Conservation (phyloP, 495 filamentous ascomycete genomes). For the Bathelium albidoporum region DNA sequence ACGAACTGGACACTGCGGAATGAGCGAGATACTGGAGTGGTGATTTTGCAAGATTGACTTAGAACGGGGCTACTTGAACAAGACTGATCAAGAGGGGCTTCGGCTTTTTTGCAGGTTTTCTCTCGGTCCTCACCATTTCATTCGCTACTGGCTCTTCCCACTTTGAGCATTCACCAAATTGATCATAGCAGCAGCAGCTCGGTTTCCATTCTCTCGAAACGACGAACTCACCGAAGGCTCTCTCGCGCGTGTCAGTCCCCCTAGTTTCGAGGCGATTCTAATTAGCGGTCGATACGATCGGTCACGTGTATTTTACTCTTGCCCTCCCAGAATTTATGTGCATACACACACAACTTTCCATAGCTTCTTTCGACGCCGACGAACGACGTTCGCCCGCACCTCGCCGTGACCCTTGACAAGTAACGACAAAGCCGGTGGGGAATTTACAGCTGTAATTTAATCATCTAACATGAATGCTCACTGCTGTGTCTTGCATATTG, state of each 20-base stretch:
- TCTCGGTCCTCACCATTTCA: background rate
- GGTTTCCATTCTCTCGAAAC: background rate
- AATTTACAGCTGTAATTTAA: background rate
- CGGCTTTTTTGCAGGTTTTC: background rate
- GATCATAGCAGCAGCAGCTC: conserved; percentile 5
- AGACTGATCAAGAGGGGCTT: no score
- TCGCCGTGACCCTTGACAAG: background rate
- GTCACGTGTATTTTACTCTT: background rate
- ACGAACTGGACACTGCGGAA: conserved; percentile 96
- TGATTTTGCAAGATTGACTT: background rate
- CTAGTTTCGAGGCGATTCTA: background rate
- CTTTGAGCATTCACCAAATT: background rate
- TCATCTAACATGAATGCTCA: background rate
- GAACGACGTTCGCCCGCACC: conserved; percentile 1
- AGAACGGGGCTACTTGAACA: background rate
- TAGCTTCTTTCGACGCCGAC: background rate
- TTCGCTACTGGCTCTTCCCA: background rate
- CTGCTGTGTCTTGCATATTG: no score
- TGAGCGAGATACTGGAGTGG: conserved; percentile 30
- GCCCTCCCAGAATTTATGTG: background rate
- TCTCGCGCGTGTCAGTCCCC: background rate
- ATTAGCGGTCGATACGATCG: background rate
- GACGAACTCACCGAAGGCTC: background rate
- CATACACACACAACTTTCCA: no score
- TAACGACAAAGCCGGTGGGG: background rate